Base-by-base conservation (phyloP, 371 early-diverging fungal genomes). In the Mucor velutinosus region DNA sequence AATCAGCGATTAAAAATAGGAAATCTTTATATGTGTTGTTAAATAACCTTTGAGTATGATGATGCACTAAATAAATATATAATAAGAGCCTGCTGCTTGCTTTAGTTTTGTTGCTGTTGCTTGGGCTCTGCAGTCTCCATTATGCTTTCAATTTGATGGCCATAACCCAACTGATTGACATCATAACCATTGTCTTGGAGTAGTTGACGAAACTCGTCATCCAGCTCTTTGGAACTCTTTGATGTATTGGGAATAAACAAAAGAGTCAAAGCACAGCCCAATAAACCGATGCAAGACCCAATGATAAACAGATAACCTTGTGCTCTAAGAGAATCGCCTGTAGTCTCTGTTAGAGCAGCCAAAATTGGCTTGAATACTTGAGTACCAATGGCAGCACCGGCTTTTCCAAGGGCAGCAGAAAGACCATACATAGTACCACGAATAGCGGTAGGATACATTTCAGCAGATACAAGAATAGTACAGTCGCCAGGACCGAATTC, bases 401-500 rank as follows among this genome's bases (percentile, higher is more conserved):
- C 70, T 67, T 86, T 86, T 27, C 86, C 86, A 27, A 86, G 63
- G 32, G 84, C 86, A 43, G 87, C 87, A 17, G 83, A 81, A 60
- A 86, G 75, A 33, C 87, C 86, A 60, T 82, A 85, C 70, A 81
- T 78, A 25, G 83, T 83, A n/a, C 87, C 87, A 58, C 87, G 83
- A 47, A 86, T 79, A 21, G 86, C 84, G n/a, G 87, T 86, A 15
- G 86, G 86, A 70, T 81, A 86, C 47, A 81, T 73, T 77, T 86
- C 86, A 29, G 81, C 78, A 14, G 86, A 76, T 57, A 83, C 79
- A 35, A 83, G 73, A 39, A 81, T 80, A 17, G 81, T 76, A 70
- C 81, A 81, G 39, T 82, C 81, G 63, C 88, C 88, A 45, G 87
- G 87, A 58, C 88, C 88, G 61, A 85, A 82, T 67, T 87, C 84